phyloP scores from a whole-genome alignment of 176 grass and related monocot species.

The Tillandsia fasciculata region DNA sequence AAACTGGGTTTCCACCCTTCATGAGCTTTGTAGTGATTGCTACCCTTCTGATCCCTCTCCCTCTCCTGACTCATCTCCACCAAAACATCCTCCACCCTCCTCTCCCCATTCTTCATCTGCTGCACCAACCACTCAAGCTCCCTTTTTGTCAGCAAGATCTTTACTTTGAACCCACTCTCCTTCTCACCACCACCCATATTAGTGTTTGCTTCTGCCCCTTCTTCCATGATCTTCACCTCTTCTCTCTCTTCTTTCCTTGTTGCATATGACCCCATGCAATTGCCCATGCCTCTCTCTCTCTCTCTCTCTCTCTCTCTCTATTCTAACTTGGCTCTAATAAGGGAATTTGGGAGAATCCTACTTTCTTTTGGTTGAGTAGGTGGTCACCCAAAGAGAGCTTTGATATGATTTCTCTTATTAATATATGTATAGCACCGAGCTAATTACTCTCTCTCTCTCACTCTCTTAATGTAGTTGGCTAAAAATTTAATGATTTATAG shows the following conservation, averaged over 20 bases:
- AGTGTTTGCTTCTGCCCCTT: not conserved
- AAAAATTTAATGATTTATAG: no score
- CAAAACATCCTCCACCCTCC: constrained; percentile 22
- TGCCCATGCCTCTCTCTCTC: constrained; percentile 14
- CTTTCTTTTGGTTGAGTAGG: no score
- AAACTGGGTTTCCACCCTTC: constrained; percentile 28
- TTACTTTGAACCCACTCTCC: constrained; percentile 5
- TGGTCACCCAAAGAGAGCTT: not conserved
- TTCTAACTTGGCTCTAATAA: not conserved
- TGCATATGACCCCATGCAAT: constrained; percentile 23
- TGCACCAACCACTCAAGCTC: constrained; percentile 18
- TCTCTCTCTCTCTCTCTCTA: not conserved
- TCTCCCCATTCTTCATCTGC: constrained; percentile 23
- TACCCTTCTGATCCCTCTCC: not conserved
- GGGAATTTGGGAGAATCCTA: not conserved
- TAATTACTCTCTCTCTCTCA: no score
- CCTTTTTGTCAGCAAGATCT: constrained; percentile 20
- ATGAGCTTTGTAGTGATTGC: not conserved
- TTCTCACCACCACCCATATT: not conserved
- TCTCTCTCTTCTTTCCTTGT: constrained; percentile 6
- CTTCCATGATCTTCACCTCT: constrained; percentile 1
- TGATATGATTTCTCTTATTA: not conserved
- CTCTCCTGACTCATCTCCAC: constrained; percentile 20
- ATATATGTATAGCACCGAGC: no score
- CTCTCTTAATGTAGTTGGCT: no score